These are phyloP conservation scores for Erodium chrysanthum DNA, from an alignment of 441 rosid species.

Conservation along the genomic window DNA sequence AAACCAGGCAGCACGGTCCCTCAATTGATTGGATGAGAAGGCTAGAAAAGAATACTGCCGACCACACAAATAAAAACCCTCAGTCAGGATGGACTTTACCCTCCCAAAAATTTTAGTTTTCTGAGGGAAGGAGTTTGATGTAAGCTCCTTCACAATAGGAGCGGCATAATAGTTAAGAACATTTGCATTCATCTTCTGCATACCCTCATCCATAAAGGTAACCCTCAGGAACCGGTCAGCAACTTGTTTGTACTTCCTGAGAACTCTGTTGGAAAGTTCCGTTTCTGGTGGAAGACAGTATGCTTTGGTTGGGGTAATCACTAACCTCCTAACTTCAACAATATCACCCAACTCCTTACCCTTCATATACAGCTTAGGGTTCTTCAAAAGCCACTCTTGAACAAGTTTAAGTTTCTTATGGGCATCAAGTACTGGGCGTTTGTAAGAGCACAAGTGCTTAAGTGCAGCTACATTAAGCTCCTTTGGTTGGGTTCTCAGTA, in stretches of 20 bases:
- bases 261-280: slow-evolving; percentile 85
- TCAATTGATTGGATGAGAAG: slow-evolving; percentile 83
- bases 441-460: slow-evolving; percentile 59
- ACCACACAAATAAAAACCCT: slow-evolving; percentile 73
- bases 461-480: slow-evolving; percentile 69
- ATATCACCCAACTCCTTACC: slow-evolving; percentile 40
- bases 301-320: slow-evolving; percentile 77
- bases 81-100: slow-evolving; percentile 47
- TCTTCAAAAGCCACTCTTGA: slow-evolving; percentile 57
- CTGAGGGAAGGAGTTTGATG: slow-evolving; percentile 38
- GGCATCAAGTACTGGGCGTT: slow-evolving; percentile 59
- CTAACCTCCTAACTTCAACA: slow-evolving; percentile 63
- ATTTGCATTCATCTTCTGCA: slow-evolving; percentile 57
- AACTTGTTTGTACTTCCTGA: slow-evolving; percentile 53
- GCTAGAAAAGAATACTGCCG: slow-evolving; percentile 75
- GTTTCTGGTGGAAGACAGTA: slow-evolving; percentile 82
- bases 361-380: slow-evolving; percentile 42
- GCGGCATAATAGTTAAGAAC: slow-evolving; percentile 55
- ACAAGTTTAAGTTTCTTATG: slow-evolving; percentile 40
- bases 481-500: slow-evolving; percentile 42
- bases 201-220: slow-evolving; percentile 83
- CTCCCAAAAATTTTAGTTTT: slow-evolving; percentile 62
- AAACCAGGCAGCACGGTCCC: slow-evolving; percentile 92
- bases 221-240: slow-evolving; percentile 71
- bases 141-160: slow-evolving; percentile 57